Evolutionary conservation across 768 basidiomycete genomes (phyloP), one percentile per base, ranked within the genome.

Genomic region (Nidula microcarpa): DNA sequence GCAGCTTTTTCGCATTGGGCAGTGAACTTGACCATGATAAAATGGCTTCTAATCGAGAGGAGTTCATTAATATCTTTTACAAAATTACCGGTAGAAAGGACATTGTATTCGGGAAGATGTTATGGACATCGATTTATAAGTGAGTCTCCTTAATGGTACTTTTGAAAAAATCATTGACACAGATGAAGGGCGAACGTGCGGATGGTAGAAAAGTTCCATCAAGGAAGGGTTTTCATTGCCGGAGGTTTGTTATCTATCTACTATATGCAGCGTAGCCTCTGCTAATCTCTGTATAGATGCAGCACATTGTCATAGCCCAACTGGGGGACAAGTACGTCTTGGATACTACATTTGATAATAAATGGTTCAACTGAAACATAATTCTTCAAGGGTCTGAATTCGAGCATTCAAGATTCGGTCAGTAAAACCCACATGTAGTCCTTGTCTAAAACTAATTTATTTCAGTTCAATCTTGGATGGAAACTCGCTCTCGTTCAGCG

Each of bases 271-370:
- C 23, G 23, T 30, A 30, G 23, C 23, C 23, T 30, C 23, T 30
- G 23, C 23, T 30, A 30, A 30, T 30, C 47, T 2, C 51, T 50
- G n/a, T 35, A 13, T 51, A 82, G 80, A 82, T 57, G 73, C 76
- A 18, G 78, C 76, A 0, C 81, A 82, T 52, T 65, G 72, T 18
- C 77, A 79, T 52, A 70, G 70, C 33, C 75, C 74, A 13, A 66
- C 66, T 6, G 78, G 77, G n/a, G 76, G 70, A 1, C 76, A 75
- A 51, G 68, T 65, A 37, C 16, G 39, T 41, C 11, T 41, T 5
- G 13, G 39, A 30, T 41, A 41, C 16, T 5, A 41, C 16, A 41
- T 41, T 41, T 17, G 39, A 11, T 41, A 41, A 41, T 41, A 13
- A 17, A 41, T 17, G 39, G 39, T 11, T 41, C 13, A 41, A 30